These are phyloP conservation scores for Canariomyces notabilis DNA, from an alignment of 2,329 filamentous ascomycete genomes.

Conservation along the genomic window DNA sequence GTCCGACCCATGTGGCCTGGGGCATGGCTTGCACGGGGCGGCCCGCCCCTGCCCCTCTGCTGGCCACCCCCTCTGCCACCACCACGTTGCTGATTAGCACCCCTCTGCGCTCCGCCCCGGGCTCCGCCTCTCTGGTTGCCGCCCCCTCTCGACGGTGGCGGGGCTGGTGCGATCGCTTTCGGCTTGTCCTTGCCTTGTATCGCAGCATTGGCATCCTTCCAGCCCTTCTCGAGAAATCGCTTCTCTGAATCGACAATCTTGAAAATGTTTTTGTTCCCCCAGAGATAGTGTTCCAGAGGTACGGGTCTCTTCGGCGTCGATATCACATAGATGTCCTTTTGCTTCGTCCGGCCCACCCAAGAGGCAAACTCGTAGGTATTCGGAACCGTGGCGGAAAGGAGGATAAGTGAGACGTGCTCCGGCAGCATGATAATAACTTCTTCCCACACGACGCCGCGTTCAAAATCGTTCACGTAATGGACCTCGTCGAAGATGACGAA, in stretches of 20 bases:
- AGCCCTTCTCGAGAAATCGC: slow-evolving; percentile 83
- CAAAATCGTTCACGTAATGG: slow-evolving; percentile 95
- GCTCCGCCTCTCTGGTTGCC: slow-evolving; percentile 47
- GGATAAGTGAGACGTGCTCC: slow-evolving; percentile 90
- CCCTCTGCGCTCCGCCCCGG: slow-evolving; percentile 44
- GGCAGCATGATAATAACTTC: slow-evolving; percentile 99
- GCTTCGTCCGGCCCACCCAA: slow-evolving; percentile 96
- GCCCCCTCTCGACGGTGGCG: slow-evolving; percentile 40
- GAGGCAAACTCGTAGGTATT: slow-evolving; percentile 98
- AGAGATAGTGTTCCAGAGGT: slow-evolving; percentile 91
- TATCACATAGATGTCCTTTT: slow-evolving; percentile 98
- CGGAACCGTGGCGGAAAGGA: slow-evolving; percentile 92
- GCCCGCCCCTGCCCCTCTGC: slow-evolving; percentile 51
- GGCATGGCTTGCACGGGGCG: slow-evolving; percentile 55
- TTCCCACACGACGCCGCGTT: slow-evolving; percentile 97
- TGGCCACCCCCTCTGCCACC: slow-evolving; percentile 48
- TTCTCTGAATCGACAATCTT: slow-evolving; percentile 95
- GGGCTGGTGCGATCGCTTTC: slow-evolving; percentile 43
- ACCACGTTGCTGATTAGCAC: slow-evolving; percentile 43
- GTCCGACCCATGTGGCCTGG: slow-evolving; percentile 86
- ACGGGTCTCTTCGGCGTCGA: slow-evolving; percentile 94
- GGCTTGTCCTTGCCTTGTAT: slow-evolving; percentile 75
- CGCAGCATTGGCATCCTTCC: slow-evolving; percentile 86
- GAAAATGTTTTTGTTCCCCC: slow-evolving; percentile 86
- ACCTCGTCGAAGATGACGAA: slow-evolving; percentile 99